phyloP scores from a whole-genome alignment of 116 monocot genomes.

The Dioscorea cayenensis region DNA sequence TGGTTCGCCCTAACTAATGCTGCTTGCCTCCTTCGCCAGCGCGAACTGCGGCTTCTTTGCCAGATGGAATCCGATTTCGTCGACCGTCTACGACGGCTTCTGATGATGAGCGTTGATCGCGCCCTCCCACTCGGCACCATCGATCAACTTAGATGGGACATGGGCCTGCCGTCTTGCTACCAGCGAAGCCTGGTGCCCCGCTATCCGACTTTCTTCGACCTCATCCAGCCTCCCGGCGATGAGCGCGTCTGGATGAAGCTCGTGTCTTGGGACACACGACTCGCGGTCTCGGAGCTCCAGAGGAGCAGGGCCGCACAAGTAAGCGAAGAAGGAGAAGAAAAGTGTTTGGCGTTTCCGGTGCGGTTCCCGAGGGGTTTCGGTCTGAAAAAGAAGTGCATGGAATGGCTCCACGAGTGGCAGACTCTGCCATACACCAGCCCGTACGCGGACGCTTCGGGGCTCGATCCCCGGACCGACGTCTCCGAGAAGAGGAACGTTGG shows the following conservation, averaged over 20 bases:
- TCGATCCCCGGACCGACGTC: constrained; percentile 76
- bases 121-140: constrained; percentile 63
- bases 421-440: constrained; percentile 76
- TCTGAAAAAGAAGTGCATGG: constrained; percentile 52
- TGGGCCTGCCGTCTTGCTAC: constrained; percentile 58
- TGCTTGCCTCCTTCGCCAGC: constrained; percentile 29
- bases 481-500: constrained; percentile 93
- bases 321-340: neutral
- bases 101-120: constrained; percentile 52
- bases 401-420: constrained; percentile 87
- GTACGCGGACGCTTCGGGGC: constrained; percentile 33
- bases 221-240: constrained; percentile 27
- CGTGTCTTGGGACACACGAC: constrained; percentile 35
- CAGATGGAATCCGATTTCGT: constrained; percentile 43
- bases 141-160: constrained; percentile 68
- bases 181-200: constrained; percentile 28
- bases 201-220: constrained; percentile 35
- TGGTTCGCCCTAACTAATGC: constrained; percentile 41
- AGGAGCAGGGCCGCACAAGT: neutral
- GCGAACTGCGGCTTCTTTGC: constrained; percentile 23
- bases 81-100: constrained; percentile 54
- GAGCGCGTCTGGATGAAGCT: constrained; percentile 62
- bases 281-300: constrained; percentile 59
- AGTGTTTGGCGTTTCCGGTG: constrained; percentile 52
- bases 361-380: constrained; percentile 74